Base-by-base conservation (phyloP, 1,139 yeast genomes). In the Diutina neorugosa region DNA sequence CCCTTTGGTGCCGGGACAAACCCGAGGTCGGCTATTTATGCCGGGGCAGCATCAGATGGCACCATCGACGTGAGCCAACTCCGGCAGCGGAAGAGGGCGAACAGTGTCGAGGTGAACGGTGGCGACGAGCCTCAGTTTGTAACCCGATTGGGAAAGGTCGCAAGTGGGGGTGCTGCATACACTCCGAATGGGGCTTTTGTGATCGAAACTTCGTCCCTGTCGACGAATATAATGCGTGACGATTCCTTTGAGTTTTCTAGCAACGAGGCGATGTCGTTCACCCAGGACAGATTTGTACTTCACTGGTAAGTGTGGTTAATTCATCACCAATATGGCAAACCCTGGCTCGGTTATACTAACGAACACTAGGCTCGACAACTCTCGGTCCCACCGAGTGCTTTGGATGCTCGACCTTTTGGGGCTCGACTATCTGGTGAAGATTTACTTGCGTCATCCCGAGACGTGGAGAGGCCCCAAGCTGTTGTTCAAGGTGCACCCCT, bases 341-440 rank as follows among this genome's bases (percentile, higher is more conserved):
- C 23, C 18, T 12, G 23, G 6, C n/a, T 43, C 21, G 46, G n/a
- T 44, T 11, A 8, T n/a, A 14, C 18, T 23, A 44, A 34, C 51
- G 16, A n/a, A n/a, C 42, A 8, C 14, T 14, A 31, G 80, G 78
- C 71, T 81, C 56, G 74, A 77, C 58, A 69, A 74, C 43, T 79
- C 84, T 11, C 69, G 86, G 55, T 69, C 84, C 2, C 76, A 73
- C 54, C 68, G 86, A 54, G 69, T 80, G 18, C 60, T 77, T 47
- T 81, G 85, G 83, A 64, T 79, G 40, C 65, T 81, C 21, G 84
- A 80, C 55, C 74, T 78, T 52, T 65, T 81, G 18, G 69, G 71
- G 31, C 62, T 82, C 16, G 76, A 76, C 53, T 82, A 80, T 60
- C 78, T 77, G 44, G 70, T 80, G 16, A 71, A 74, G 53, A 63